Evolutionary conservation across 2,329 filamentous ascomycete genomes (phyloP).

Genomic region (Cladosporium halotolerans): DNA sequence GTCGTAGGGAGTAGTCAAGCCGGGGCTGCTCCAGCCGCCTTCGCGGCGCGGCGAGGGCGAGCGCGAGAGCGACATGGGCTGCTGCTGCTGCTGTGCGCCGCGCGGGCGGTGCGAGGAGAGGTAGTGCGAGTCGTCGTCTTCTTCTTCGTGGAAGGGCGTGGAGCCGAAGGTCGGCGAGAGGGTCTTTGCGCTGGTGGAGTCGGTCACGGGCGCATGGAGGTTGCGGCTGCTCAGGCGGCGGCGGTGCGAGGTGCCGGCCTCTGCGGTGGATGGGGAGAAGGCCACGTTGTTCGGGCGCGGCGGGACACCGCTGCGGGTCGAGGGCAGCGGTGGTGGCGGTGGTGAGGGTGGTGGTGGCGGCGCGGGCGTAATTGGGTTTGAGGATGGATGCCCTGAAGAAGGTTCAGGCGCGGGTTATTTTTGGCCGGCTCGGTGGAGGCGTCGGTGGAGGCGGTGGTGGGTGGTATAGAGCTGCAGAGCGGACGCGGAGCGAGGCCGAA

Average conservation of each 20-base stretch:
- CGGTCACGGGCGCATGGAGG: slow-evolving; percentile 15
- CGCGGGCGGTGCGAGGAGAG: not conserved
- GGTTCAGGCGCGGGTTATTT: not conserved
- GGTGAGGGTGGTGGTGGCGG: not conserved
- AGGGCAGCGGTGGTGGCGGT: slow-evolving; percentile 9
- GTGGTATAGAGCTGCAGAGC: slow-evolving; percentile 1
- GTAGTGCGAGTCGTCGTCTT: slow-evolving; percentile 14
- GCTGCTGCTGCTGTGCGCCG: not conserved
- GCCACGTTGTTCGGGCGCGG: slow-evolving; percentile 5
- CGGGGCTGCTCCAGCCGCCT: slow-evolving; percentile 79
- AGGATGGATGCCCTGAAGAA: not conserved
- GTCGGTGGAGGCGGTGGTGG: no score
- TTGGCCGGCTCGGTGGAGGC: not conserved
- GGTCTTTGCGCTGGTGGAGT: slow-evolving; percentile 2
- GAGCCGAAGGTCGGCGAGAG: slow-evolving; percentile 17
- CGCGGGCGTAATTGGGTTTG: not conserved
- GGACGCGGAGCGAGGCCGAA: slow-evolving; percentile 4
- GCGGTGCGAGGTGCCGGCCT: slow-evolving; percentile 15
- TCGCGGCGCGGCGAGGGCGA: slow-evolving; percentile 79
- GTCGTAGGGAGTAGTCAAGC: slow-evolving; percentile 59
- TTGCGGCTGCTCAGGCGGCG: slow-evolving; percentile 16
- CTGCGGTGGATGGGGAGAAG: slow-evolving; percentile 11
- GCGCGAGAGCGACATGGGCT: slow-evolving; percentile 72
- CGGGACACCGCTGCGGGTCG: slow-evolving; percentile 7
- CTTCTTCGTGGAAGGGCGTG: slow-evolving; percentile 20